Evolutionary conservation across 2,329 filamentous ascomycete genomes (phyloP), one percentile per base, ranked within the genome.

Genomic region (Tolypocladium tropicale): DNA sequence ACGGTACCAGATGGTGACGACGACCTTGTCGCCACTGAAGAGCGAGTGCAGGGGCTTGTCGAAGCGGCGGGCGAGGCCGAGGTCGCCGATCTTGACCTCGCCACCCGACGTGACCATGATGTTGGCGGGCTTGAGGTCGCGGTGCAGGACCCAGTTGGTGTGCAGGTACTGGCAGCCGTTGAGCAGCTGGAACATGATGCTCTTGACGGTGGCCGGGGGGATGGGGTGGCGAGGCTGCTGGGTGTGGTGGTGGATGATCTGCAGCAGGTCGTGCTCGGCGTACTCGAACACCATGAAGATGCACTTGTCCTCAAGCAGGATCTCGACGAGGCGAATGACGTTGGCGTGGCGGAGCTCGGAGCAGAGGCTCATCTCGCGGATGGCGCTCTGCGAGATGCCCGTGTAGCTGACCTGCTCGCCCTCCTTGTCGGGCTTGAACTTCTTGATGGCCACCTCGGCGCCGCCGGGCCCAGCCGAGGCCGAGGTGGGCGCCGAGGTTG

Each of bases 231-330:
- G 82, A 32, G 90, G 86, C 57, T 92, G 88, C 69, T 96, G 88
- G 1, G 89, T 95, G 72, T 99, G 94, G 69, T 97, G 92, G 69
- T 99, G 94, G 63, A 99, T 96, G 69, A 99, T 97, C 71, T 99
- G 94, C 5, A 99, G 78, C 39, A 99, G 76, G 71, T 99, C 94
- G 71, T 99, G 94, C 72, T 99, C 94, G 62, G 94, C 94, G 70
- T 96, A 99, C 71, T 97, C 94, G 64, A 99, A 97, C 2, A 99
- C 92, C 88, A 99, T 99, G 74, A 92, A 99, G 70, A 99, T 97
- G 75, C 92, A 96, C 76, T 97, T 97, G 72, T 96, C 92, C 74
- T 99, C 93, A 3, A 99, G 79, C 65, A 99, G 96, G 65, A 96
- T 97, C 73, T 99, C 94, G 59, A 93, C 85, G 1, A 96, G 83